Evolutionary conservation across 106 monocot genomes (phyloP).

Genomic region (Allium sativum): DNA sequence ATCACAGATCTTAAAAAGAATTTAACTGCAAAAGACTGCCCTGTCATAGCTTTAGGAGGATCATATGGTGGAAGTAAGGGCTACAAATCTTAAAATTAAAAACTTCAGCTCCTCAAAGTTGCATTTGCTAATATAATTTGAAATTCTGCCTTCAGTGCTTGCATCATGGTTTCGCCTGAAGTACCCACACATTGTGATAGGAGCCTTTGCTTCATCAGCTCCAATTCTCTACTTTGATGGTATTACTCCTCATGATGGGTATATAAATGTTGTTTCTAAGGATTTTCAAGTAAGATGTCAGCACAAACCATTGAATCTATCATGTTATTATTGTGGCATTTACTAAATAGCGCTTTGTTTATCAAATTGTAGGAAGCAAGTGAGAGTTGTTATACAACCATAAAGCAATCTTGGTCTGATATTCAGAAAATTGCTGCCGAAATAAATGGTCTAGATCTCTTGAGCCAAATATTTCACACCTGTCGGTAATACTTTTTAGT

Average conservation of each 20-base stretch:
- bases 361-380: slow-evolving; percentile 16
- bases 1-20: slow-evolving; percentile 13
- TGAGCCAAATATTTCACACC: slow-evolving; percentile 19
- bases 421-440: slow-evolving; percentile 6
- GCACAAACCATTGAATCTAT: neutral
- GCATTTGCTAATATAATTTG: neutral
- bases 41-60: slow-evolving; percentile 19
- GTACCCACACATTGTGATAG: slow-evolving; percentile 27
- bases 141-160: slow-evolving; percentile 13
- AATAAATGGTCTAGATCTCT: slow-evolving; percentile 2
- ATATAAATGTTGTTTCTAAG: slow-evolving; percentile 10
- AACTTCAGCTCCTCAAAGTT: neutral
- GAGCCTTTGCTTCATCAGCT: slow-evolving; percentile 27
- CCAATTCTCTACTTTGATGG: slow-evolving; percentile 26
- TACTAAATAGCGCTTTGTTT: neutral
- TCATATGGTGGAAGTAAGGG: slow-evolving; percentile 27
- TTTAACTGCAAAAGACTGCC: slow-evolving; percentile 14
- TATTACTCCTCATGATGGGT: slow-evolving; percentile 18
- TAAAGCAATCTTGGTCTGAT: slow-evolving; percentile 17
- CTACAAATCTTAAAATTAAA: neutral
- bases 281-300: slow-evolving; percentile 18
- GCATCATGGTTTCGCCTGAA: slow-evolving; percentile 29
- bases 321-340: neutral
- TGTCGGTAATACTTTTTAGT: slow-evolving; percentile 10
- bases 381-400: slow-evolving; percentile 18